Evolutionary conservation across 2,329 filamentous ascomycete species (phyloP), one percentile per base, ranked within the genome.

Genomic region (Acrocalymma vagum): DNA sequence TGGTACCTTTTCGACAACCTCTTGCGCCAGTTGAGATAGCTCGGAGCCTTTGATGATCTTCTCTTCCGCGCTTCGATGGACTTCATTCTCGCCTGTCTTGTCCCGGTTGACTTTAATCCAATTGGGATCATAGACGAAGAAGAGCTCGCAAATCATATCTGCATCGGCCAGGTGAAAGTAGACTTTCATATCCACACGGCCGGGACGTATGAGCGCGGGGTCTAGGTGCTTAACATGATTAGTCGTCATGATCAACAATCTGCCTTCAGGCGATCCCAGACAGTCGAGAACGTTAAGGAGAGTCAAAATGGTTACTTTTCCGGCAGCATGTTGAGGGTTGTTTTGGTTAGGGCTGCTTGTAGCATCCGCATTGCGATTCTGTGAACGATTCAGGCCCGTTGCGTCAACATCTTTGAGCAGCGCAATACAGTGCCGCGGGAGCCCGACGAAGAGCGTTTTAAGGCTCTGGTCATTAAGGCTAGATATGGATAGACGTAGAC

Each of bases 261-360:
- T 81, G 24, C 87, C 87, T 69, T 91, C 87, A 55, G 88, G 85
- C 9, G 83, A 87, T 3, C 85, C 86, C 4, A 90, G 86, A 40
- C 88, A 86, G 59, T 94, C 88, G 21, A 93, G 88, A 42, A 87
- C 86, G 67, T 93, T 93, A 35, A 93, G 78, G 2, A 93, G 78
- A 6, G 85, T 88, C 2, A 84, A 90, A 10, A 90, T 78, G 6
- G 85, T 38, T n/a, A n/a, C n/a, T n/a, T n/a, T n/a, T n/a, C n/a
- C n/a, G n/a, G n/a, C n/a, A n/a, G n/a, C n/a, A n/a, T n/a, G n/a
- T n/a, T n/a, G n/a, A n/a, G n/a, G n/a, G n/a, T n/a, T n/a, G n/a
- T n/a, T n/a, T n/a, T n/a, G 9, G 14, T 27, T 6, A 25, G 10
- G 10, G 25, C 14, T 21, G 29, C 15, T n/a, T n/a, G n/a, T n/a